Conservation (phyloP, 177 flowering plant species). For the Telopea speciosissima region DNA sequence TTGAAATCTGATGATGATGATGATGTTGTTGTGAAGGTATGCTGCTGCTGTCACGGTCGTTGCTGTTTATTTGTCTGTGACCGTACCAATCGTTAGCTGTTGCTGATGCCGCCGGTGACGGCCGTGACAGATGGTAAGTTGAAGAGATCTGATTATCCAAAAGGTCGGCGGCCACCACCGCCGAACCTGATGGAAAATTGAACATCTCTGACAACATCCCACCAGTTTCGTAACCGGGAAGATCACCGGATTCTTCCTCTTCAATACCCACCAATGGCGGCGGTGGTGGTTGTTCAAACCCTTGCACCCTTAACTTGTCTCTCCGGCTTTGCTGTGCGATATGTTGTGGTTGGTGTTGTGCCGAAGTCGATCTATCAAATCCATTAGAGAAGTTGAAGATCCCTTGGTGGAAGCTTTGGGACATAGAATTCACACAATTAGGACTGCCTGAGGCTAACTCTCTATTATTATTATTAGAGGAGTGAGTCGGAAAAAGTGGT, state of each 20-base stretch:
- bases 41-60: constrained; percentile 20
- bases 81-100: constrained; percentile 39
- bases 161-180: constrained; percentile 4
- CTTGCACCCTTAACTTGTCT: constrained; percentile 59
- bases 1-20: constrained; percentile 50
- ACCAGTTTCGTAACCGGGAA: constrained; percentile 50
- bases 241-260: constrained; percentile 28
- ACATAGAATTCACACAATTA: constrained; percentile 53
- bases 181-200: constrained; percentile 28
- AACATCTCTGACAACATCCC: constrained; percentile 88
- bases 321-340: constrained; percentile 61
- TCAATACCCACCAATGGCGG: constrained; percentile 37
- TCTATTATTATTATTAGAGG: background rate
- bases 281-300: constrained; percentile 32
- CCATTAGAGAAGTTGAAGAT: constrained; percentile 69
- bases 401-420: constrained; percentile 59
- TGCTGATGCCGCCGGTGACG: constrained; percentile 10
- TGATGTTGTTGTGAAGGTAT: too few species aligned
- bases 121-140: constrained; percentile 23
- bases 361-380: constrained; percentile 49
- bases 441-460: background rate
- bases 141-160: constrained; percentile 36
- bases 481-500: constrained; percentile 13
- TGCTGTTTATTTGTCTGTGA: constrained; percentile 26
- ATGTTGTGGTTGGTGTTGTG: constrained; percentile 37